Evolutionary conservation across 202 grass and related monocot species (phyloP).

Genomic region (Panicum virgatum): DNA sequence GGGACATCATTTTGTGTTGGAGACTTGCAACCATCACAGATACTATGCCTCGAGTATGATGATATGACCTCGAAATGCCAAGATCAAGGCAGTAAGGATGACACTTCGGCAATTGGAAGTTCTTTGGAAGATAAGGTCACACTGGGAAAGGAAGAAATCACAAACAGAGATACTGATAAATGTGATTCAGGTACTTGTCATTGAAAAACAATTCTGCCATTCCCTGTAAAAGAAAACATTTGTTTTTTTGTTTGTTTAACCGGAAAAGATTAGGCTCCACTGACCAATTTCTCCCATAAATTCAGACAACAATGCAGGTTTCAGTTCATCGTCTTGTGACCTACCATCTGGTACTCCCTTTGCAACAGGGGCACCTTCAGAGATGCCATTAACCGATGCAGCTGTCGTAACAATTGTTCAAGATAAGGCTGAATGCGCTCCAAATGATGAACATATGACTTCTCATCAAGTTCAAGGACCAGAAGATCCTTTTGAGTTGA

Average conservation of each 20-base stretch:
- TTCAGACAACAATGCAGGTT: conserved; percentile 47
- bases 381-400: conserved; percentile 53
- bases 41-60: conserved; percentile 34
- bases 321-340: conserved; percentile 38
- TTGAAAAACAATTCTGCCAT: background rate
- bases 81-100: conserved; percentile 33
- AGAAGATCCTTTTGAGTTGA: conserved; percentile 40
- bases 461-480: conserved; percentile 31
- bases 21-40: conserved; percentile 36
- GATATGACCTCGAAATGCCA: conserved; percentile 28
- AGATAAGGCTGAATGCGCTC: conserved; percentile 51
- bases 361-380: conserved; percentile 44
- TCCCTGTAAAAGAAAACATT: conserved; percentile 6
- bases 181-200: conserved; percentile 59
- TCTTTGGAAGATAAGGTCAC: conserved; percentile 41
- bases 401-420: conserved; percentile 53
- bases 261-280: background rate
- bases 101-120: conserved; percentile 34
- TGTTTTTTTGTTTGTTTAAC: conserved; percentile 5
- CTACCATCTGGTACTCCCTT: conserved; percentile 33
- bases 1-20: conserved; percentile 46
- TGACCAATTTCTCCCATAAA: conserved; percentile 7
- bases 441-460: conserved; percentile 32
- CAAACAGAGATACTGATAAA: conserved; percentile 18
- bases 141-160: conserved; percentile 30